These are phyloP conservation scores for Rhexocercosporidium sp. DNA, from an alignment of 2,329 filamentous ascomycete genomes.

Conservation along the genomic window DNA sequence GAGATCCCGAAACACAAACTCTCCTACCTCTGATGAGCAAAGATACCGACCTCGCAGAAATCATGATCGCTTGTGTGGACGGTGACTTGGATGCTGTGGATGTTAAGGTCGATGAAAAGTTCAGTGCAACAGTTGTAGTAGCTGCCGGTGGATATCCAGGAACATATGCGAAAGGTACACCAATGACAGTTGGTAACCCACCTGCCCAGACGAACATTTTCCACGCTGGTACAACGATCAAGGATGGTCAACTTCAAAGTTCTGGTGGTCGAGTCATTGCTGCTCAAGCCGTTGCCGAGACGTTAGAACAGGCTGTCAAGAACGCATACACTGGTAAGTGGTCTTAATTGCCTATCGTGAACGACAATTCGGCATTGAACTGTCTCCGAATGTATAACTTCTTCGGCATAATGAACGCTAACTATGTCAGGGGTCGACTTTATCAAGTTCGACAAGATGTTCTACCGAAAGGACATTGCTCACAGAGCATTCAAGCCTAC, in stretches of 20 bases:
- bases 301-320: slow-evolving; percentile 80
- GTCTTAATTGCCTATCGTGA: too few relatives aligned
- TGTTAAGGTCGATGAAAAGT: slow-evolving; percentile 70
- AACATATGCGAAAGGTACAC: slow-evolving; percentile 79
- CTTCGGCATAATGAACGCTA: background rate
- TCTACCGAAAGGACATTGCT: slow-evolving; percentile 88
- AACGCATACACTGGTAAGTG: slow-evolving; percentile 77
- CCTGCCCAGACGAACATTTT: slow-evolving; percentile 73
- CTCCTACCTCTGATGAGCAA: slow-evolving; percentile 77
- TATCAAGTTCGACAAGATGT: slow-evolving; percentile 70
- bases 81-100: slow-evolving; percentile 73
- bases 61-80: slow-evolving; percentile 85
- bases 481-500: slow-evolving; percentile 68
- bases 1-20: slow-evolving; percentile 90
- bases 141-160: slow-evolving; percentile 91
- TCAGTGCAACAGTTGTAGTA: slow-evolving; percentile 91
- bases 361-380: background rate
- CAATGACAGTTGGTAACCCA: slow-evolving; percentile 55
- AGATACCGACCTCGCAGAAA: slow-evolving; percentile 83
- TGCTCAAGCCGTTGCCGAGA: slow-evolving; percentile 78
- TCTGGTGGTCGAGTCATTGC: slow-evolving; percentile 92
- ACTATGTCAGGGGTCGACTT: slow-evolving; percentile 41
- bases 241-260: slow-evolving; percentile 70
- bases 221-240: slow-evolving; percentile 84
- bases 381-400: background rate